Percentiles rank a stretch among this genome's conserved stretches.
Evolutionary conservation across 495 filamentous ascomycete species (phyloP).

Genomic region (Pseudoneurospora amorphoporcata): DNA sequence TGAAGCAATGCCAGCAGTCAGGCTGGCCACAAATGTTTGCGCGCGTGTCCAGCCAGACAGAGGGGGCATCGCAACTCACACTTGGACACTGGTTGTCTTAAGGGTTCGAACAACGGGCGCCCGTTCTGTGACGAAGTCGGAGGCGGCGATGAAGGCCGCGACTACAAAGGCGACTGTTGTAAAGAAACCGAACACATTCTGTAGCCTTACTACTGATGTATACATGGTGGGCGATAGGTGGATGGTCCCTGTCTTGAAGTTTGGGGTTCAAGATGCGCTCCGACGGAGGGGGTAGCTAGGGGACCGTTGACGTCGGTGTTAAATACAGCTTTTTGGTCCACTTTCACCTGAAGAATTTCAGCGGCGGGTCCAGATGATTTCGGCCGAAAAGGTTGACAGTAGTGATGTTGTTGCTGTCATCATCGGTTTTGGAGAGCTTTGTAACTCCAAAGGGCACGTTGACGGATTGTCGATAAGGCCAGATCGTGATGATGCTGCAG

Average conservation of each 20-base stretch:
- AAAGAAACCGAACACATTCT: conserved; percentile 97
- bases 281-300: not conserved
- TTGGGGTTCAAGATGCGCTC: not conserved
- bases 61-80: conserved; percentile 47
- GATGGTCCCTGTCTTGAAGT: not conserved
- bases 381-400: not conserved
- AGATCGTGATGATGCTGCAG: conserved; percentile 22
- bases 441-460: not conserved
- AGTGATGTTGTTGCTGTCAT: conserved; percentile 1
- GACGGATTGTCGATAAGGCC: conserved; percentile 16
- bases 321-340: not conserved
- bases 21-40: not conserved
- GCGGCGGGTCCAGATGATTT: not conserved
- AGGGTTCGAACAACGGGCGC: conserved; percentile 53
- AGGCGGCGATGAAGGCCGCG: conserved; percentile 65
- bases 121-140: conserved; percentile 63
- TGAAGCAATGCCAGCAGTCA: not conserved
- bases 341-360: conserved; percentile 6
- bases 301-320: not conserved
- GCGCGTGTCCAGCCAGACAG: not conserved
- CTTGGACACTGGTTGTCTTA: conserved; percentile 67
- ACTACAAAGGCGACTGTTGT: conserved; percentile 83
- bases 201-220: conserved; percentile 67
- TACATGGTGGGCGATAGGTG: conserved; percentile 54
- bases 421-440: not conserved